These are phyloP conservation scores for Moniliella sp. DNA, from an alignment of 1,284 basidiomycete species.

Conservation along the genomic window DNA sequence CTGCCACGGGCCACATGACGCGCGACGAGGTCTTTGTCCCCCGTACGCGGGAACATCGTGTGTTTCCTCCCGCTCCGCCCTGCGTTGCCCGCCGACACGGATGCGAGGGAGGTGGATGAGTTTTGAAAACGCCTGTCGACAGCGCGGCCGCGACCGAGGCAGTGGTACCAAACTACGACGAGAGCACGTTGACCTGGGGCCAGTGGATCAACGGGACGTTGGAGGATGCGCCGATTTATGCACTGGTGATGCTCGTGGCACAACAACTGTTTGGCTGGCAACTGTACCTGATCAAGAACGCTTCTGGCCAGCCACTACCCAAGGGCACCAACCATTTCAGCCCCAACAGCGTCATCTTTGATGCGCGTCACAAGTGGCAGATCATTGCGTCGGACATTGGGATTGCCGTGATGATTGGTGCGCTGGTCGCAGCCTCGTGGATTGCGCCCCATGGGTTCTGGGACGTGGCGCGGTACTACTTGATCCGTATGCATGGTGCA, in stretches of 20 bases:
- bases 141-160: too few species aligned
- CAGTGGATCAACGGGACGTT: slow-evolving; percentile 50
- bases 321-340: slow-evolving; percentile 64
- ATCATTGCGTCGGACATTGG: slow-evolving; percentile 69
- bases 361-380: slow-evolving; percentile 48
- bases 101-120: too few species aligned
- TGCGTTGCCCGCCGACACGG: too few species aligned
- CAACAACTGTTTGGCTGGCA: slow-evolving; percentile 65
- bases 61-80: slow-evolving; percentile 20
- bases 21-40: slow-evolving; percentile 95
- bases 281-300: slow-evolving; percentile 60
- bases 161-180: slow-evolving; percentile 1
- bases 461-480: slow-evolving; percentile 59
- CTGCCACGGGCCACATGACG: slow-evolving; percentile 28
- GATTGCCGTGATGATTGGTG: slow-evolving; percentile 49
- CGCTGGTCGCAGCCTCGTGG: slow-evolving; percentile 44
- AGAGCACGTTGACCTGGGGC: slow-evolving; percentile 4
- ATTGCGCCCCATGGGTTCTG: slow-evolving; percentile 44
- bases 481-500: slow-evolving; percentile 69
- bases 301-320: slow-evolving; percentile 79
- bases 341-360: slow-evolving; percentile 63
- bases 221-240: slow-evolving; percentile 73
- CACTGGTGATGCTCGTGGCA: slow-evolving; percentile 46
- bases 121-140: too few species aligned
- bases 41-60: slow-evolving; percentile 52